These are phyloP conservation scores for Globisporangium spiculum DNA, from an alignment of 352 stramenopile species.

Conservation along the genomic window DNA sequence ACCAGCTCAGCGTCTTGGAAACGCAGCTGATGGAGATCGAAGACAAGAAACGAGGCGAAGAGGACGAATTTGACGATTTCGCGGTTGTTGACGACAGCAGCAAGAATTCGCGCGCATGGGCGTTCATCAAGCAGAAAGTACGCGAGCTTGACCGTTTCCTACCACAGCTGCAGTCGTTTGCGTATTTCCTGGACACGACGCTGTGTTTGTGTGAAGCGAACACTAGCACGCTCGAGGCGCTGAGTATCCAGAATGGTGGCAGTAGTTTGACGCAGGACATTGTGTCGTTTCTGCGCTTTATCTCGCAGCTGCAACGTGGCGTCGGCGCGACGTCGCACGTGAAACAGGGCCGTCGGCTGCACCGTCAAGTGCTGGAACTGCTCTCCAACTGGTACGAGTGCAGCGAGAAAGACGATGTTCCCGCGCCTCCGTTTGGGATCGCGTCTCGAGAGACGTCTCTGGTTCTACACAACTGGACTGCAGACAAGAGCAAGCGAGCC, in stretches of 20 bases:
- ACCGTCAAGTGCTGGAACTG: slow-evolving; percentile 31
- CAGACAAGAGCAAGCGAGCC: slow-evolving; percentile 32
- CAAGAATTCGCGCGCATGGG: slow-evolving; percentile 15
- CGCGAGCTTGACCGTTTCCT: slow-evolving; percentile 38
- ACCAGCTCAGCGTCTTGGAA: slow-evolving; percentile 12
- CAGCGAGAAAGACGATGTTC: slow-evolving; percentile 20
- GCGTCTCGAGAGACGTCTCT: slow-evolving; percentile 52
- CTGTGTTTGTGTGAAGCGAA: slow-evolving; percentile 42
- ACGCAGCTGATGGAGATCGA: slow-evolving; percentile 18
- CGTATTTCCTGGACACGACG: slow-evolving; percentile 25
- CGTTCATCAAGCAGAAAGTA: slow-evolving; percentile 19
- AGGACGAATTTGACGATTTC: slow-evolving; percentile 11
- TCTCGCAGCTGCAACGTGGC: slow-evolving; percentile 15
- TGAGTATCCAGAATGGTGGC: slow-evolving; percentile 24
- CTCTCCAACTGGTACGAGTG: slow-evolving; percentile 51
- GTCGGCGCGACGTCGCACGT: slow-evolving; percentile 12
- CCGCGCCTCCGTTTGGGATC: slow-evolving; percentile 47
- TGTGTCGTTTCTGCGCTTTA: slow-evolving; percentile 25
- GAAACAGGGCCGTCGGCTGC: slow-evolving; percentile 28
- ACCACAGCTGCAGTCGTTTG: slow-evolving; percentile 35
- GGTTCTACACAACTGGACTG: slow-evolving; percentile 63
- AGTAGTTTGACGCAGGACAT: slow-evolving; percentile 16
- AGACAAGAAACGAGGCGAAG: slow-evolving; percentile 7
- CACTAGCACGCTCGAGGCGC: slow-evolving; percentile 19
- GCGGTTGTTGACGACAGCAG: neutral